Conservation (phyloP, 345 rosid genomes). For the Luvunga scandens region DNA sequence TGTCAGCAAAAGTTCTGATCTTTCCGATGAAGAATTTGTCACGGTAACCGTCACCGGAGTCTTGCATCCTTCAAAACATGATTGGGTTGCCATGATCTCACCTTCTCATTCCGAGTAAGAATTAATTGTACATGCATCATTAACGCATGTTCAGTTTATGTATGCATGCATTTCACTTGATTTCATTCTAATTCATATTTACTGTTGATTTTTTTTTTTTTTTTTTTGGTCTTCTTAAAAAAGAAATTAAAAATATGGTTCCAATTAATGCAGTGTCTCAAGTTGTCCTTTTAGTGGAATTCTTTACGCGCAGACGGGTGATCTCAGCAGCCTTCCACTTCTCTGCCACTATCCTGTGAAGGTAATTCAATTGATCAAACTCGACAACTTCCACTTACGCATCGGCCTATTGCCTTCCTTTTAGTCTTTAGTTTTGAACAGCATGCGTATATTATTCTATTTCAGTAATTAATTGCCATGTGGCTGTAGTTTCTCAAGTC, state of each 20-base stretch:
- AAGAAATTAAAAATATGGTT: too few species aligned
- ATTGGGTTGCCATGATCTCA: conserved; percentile 77
- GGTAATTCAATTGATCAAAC: conserved; percentile 25
- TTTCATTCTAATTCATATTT: too few species aligned
- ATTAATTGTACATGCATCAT: too few species aligned
- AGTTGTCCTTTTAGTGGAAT: conserved; percentile 30
- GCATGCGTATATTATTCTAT: too few species aligned
- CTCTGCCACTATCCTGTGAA: conserved; percentile 79
- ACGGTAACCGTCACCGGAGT: conserved; percentile 50
- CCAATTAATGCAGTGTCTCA: conserved; percentile 26
- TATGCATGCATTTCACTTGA: background rate
- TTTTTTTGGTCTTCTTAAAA: background rate
- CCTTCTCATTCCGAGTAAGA: conserved; percentile 53
- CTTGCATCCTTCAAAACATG: conserved; percentile 25
- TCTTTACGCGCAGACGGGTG: conserved; percentile 58
- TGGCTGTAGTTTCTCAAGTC: too few species aligned
- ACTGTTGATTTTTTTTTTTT: too few species aligned
- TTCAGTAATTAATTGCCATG: too few species aligned
- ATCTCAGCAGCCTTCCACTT: conserved; percentile 48
- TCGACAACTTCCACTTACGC: background rate
- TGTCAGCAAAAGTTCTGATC: conserved; percentile 1
- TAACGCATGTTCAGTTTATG: background rate
- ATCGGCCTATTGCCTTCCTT: background rate
- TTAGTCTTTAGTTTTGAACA: too few species aligned
- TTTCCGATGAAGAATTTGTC: conserved; percentile 40